These are phyloP conservation scores for Eurotiales sp. DNA, from an alignment of 2,329 filamentous ascomycete genomes.

Conservation along the genomic window DNA sequence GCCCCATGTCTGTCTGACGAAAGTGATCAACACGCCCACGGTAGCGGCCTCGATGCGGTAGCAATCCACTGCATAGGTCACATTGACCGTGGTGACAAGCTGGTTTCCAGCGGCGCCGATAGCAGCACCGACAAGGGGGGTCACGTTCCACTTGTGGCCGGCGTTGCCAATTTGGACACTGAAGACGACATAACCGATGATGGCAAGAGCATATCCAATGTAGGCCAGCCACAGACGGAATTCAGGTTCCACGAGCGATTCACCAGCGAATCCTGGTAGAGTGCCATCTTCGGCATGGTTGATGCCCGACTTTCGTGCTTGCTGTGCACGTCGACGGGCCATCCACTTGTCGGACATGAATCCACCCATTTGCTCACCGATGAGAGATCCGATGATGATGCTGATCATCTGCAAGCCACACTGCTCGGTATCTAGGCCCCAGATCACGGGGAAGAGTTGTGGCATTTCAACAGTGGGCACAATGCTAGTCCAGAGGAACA, in stretches of 20 bases:
- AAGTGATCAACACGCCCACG: conserved; percentile 59
- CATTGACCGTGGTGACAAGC: conserved; percentile 57
- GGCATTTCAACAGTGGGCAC: conserved; percentile 58
- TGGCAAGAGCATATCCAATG: conserved; percentile 47
- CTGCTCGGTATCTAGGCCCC: conserved; percentile 55
- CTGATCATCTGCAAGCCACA: conserved; percentile 57
- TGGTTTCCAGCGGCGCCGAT: conserved; percentile 56
- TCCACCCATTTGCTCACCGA: conserved; percentile 59
- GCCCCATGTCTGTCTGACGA: conserved; percentile 54
- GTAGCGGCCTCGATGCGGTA: conserved; percentile 51
- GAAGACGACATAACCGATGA: conserved; percentile 54
- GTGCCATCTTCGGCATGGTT: not conserved
- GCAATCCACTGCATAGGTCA: conserved; percentile 60
- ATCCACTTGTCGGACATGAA: conserved; percentile 51
- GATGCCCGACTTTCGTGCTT: not conserved
- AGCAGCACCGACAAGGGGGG: conserved; percentile 53
- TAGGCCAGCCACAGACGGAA: conserved; percentile 54
- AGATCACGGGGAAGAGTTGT: conserved; percentile 54
- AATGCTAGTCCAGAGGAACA: conserved; percentile 54
- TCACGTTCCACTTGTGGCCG: conserved; percentile 50
- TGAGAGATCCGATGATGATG: conserved; percentile 54
- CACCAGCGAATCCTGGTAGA: not conserved
- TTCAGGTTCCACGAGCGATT: not conserved
- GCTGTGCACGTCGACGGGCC: not conserved
- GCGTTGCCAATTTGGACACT: conserved; percentile 45